These are phyloP conservation scores for Puccinia horiana DNA, from an alignment of 1,284 basidiomycete genomes.

Conservation along the genomic window DNA sequence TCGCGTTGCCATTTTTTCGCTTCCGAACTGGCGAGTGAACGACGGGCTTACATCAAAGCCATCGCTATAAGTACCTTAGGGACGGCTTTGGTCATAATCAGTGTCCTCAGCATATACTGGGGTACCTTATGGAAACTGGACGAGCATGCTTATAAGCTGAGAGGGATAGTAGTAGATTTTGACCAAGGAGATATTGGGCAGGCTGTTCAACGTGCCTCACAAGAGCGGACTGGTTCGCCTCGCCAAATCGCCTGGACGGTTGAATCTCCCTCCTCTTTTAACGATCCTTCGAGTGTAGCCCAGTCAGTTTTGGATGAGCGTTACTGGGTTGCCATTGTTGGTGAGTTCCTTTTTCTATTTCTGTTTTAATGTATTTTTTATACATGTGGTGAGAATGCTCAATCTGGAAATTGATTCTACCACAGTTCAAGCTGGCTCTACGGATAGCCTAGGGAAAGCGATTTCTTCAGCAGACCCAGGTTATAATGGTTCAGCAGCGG, in stretches of 20 bases:
- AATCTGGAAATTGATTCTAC: background rate
- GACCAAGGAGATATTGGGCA: conserved; percentile 36
- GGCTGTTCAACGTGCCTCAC: conserved; percentile 22
- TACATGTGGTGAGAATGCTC: background rate
- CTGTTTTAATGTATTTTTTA: background rate
- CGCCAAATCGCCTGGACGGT: conserved; percentile 30
- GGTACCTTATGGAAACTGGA: conserved; percentile 31
- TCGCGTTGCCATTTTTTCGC: conserved; percentile 9
- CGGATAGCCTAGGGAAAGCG: conserved; percentile 14
- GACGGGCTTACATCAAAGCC: conserved; percentile 3
- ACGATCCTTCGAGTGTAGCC: background rate
- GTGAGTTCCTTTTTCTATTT: background rate
- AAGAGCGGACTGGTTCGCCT: conserved; percentile 8
- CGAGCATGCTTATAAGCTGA: conserved; percentile 22
- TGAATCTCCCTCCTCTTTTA: conserved; percentile 20
- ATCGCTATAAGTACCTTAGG: conserved; percentile 4
- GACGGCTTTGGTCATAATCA: conserved; percentile 21
- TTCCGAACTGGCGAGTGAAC: background rate
- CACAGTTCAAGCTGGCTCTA: conserved; percentile 34
- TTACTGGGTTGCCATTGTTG: conserved; percentile 36
- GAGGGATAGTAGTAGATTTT: conserved; percentile 31
- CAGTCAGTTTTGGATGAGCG: conserved; percentile 26
- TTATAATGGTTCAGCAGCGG: conserved; percentile 32
- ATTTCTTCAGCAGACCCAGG: conserved; percentile 7
- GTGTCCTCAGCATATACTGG: conserved; percentile 40